A percentile compares a stretch with the other conserved stretches of the same genome.
These are phyloP conservation scores for Arbutus unedo DNA, from an alignment of 148 eudicot genomes.

Conservation along the genomic window DNA sequence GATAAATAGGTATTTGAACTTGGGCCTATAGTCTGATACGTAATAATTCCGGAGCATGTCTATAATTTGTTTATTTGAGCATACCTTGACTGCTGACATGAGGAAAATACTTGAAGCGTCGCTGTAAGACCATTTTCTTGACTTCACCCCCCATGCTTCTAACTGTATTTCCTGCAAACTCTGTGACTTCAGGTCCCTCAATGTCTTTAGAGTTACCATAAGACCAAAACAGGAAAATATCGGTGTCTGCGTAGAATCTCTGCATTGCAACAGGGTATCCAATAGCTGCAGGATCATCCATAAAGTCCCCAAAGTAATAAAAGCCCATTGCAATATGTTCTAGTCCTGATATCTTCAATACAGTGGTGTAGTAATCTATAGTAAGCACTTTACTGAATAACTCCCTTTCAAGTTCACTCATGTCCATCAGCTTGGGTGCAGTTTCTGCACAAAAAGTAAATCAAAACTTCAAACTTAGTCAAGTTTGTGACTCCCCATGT, in stretches of 20 bases:
- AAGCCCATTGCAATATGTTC: conserved; percentile 49
- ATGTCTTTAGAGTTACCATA: conserved; percentile 44
- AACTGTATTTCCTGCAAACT: conserved; percentile 40
- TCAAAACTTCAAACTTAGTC: background rate
- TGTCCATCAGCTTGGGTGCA: conserved; percentile 25
- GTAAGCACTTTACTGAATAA: conserved; percentile 47
- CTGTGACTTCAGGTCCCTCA: conserved; percentile 30
- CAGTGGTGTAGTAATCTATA: conserved; percentile 55
- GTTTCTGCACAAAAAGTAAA: conserved; percentile 25
- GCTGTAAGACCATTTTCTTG: conserved; percentile 31
- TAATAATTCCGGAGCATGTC: background rate
- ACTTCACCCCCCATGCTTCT: conserved; percentile 43
- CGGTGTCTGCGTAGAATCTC: conserved; percentile 44
- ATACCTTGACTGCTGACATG: conserved; percentile 49
- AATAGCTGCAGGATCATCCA: conserved; percentile 49
- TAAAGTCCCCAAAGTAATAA: conserved; percentile 49
- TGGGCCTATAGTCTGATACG: background rate
- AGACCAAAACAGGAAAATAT: conserved; percentile 52
- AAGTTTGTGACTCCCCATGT: background rate
- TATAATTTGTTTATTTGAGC: background rate
- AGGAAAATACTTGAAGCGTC: conserved; percentile 53
- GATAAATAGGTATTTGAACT: background rate
- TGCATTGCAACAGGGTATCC: conserved; percentile 65
- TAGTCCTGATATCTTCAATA: conserved; percentile 44
- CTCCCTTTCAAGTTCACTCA: conserved; percentile 42